These are phyloP conservation scores for Lithohypha guttulata DNA, from an alignment of 2,329 filamentous ascomycete genomes.

Conservation along the genomic window DNA sequence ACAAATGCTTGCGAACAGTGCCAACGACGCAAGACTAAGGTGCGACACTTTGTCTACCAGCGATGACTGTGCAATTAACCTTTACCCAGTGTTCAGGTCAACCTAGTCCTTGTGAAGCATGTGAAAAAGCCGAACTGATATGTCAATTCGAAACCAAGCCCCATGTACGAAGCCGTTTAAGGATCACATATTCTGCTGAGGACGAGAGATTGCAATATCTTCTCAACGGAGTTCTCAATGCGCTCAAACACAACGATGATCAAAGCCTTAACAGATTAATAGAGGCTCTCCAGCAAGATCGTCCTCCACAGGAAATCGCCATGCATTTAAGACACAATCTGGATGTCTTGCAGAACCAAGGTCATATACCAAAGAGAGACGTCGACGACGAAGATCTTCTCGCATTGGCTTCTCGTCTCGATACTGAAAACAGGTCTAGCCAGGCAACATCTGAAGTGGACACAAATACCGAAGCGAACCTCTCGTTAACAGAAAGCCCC, in stretches of 20 bases:
- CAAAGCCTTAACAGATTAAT: background rate
- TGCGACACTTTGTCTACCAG: background rate
- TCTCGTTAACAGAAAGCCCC: too few relatives aligned
- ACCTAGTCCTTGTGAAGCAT: slow-evolving; percentile 7
- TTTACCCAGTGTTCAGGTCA: slow-evolving; percentile 9
- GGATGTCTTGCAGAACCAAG: background rate
- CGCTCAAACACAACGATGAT: background rate
- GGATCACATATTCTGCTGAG: background rate
- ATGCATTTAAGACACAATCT: background rate
- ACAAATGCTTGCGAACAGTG: slow-evolving; percentile 10
- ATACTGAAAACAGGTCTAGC: background rate
- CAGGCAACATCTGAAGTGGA: background rate
- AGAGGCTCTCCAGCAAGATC: background rate
- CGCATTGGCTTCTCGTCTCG: background rate
- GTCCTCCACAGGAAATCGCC: background rate
- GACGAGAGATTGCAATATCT: background rate
- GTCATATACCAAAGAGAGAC: background rate
- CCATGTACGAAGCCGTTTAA: background rate
- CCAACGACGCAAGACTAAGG: slow-evolving; percentile 11
- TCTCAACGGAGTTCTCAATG: background rate
- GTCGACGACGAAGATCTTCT: background rate
- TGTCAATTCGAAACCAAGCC: slow-evolving; percentile 9
- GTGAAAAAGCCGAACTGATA: slow-evolving; percentile 1
- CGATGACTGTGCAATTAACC: background rate
- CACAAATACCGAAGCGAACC: too few relatives aligned